phyloP scores from a whole-genome alignment of 2,329 filamentous ascomycete genomes.

The Hypoxylon sp. region DNA sequence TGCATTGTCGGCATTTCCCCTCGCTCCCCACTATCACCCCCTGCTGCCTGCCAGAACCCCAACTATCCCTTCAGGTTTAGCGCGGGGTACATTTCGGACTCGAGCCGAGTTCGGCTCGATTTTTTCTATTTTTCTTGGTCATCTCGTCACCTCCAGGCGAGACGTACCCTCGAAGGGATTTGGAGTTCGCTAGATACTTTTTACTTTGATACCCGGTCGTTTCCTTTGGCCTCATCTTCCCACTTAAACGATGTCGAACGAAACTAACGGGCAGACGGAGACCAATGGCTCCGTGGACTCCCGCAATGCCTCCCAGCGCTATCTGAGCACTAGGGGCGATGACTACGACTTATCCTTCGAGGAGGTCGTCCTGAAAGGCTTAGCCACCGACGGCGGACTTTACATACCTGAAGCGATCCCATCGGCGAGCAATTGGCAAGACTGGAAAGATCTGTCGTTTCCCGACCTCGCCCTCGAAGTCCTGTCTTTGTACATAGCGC shows the following conservation, averaged over 20 bases:
- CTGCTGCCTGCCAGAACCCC: background rate
- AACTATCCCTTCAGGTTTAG: slow-evolving; percentile 23
- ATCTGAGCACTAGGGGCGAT: slow-evolving; percentile 64
- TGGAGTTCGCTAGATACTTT: slow-evolving; percentile 29
- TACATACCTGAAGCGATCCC: slow-evolving; percentile 91
- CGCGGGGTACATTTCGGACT: slow-evolving; percentile 36
- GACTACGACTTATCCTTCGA: slow-evolving; percentile 81
- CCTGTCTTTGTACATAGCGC: slow-evolving; percentile 87
- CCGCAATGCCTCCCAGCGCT: slow-evolving; percentile 61
- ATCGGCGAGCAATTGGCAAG: slow-evolving; percentile 65
- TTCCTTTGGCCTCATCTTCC: slow-evolving; percentile 9
- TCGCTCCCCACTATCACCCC: background rate
- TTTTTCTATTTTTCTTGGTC: slow-evolving; percentile 30
- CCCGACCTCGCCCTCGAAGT: slow-evolving; percentile 85
- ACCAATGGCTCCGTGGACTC: slow-evolving; percentile 52
- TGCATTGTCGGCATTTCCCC: slow-evolving; percentile 1
- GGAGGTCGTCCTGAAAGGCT: slow-evolving; percentile 88
- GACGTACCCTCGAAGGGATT: slow-evolving; percentile 24
- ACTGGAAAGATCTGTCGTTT: slow-evolving; percentile 84
- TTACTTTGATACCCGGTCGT: background rate
- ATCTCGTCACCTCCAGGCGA: slow-evolving; percentile 27
- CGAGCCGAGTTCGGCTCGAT: slow-evolving; percentile 39
- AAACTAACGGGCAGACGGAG: slow-evolving; percentile 51
- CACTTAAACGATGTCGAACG: slow-evolving; percentile 55
- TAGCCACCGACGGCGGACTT: slow-evolving; percentile 86